Evolutionary conservation across 805 yeast species (phyloP).

Genomic region (Cyberlindnera petersonii): DNA sequence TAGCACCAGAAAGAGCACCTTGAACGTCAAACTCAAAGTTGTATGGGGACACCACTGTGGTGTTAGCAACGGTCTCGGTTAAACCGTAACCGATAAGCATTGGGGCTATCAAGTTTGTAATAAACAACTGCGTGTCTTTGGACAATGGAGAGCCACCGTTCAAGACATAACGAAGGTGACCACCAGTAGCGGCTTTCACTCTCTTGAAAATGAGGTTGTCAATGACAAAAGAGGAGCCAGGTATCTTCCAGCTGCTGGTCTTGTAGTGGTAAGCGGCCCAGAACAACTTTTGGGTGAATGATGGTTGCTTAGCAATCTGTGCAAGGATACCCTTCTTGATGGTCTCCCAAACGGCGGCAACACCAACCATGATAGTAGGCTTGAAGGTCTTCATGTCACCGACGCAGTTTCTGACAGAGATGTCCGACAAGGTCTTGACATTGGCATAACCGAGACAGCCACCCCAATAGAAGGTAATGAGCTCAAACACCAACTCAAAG

Average conservation of each 20-base stretch:
- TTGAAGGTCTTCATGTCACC: slow-evolving; percentile 84
- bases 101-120: slow-evolving; percentile 73
- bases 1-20: slow-evolving; percentile 79
- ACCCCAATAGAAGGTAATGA: slow-evolving; percentile 84
- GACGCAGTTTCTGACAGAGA: slow-evolving; percentile 75
- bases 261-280: slow-evolving; percentile 87
- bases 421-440: slow-evolving; percentile 85
- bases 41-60: slow-evolving; percentile 61
- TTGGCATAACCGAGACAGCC: slow-evolving; percentile 83
- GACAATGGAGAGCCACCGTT: slow-evolving; percentile 95
- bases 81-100: slow-evolving; percentile 94
- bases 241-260: slow-evolving; percentile 59
- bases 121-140: slow-evolving; percentile 73
- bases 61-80: slow-evolving; percentile 93
- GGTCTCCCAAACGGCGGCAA: slow-evolving; percentile 97
- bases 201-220: slow-evolving; percentile 79
- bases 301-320: slow-evolving; percentile 65
- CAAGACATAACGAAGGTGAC: slow-evolving; percentile 63
- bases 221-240: slow-evolving; percentile 60
- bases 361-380: slow-evolving; percentile 97
- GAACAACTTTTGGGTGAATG: slow-evolving; percentile 69
- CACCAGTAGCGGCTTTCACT: slow-evolving; percentile 94
- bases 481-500: slow-evolving; percentile 86
- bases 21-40: slow-evolving; percentile 70
- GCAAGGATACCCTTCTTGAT: slow-evolving; percentile 87